Percentiles rank a stretch among this genome's conserved stretches.
These are phyloP conservation scores for Ogataea thermomethanolica DNA, from an alignment of 805 yeast genomes.

Conservation along the genomic window DNA sequence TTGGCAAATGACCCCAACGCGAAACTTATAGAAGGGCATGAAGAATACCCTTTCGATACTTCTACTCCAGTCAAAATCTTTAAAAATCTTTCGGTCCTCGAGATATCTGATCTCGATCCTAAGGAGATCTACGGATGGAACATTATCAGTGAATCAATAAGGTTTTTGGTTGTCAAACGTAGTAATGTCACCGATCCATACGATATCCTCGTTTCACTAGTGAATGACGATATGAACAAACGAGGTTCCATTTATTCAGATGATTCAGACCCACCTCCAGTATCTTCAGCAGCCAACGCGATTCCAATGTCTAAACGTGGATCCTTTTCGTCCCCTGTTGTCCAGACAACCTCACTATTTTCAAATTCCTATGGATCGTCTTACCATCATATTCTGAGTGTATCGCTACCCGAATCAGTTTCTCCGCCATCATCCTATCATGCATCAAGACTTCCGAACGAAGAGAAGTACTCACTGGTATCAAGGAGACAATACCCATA, in stretches of 20 bases:
- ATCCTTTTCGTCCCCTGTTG: constrained; percentile 21
- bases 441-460: constrained; percentile 15
- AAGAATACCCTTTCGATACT: constrained; percentile 70
- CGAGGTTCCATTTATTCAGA: constrained; percentile 28
- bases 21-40: constrained; percentile 55
- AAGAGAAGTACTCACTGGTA: constrained; percentile 14
- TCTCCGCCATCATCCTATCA: constrained; percentile 20
- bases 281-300: constrained; percentile 17
- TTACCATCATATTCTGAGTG: constrained; percentile 25
- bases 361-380: constrained; percentile 21
- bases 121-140: constrained; percentile 69
- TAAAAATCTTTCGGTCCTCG: constrained; percentile 60
- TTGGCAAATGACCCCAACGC: constrained; percentile 59
- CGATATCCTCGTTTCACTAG: constrained; percentile 50
- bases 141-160: constrained; percentile 47
- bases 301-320: constrained; percentile 21
- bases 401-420: constrained; percentile 25
- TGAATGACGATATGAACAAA: constrained; percentile 44
- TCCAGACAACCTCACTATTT: constrained; percentile 7
- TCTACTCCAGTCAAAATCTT: constrained; percentile 61
- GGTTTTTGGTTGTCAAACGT: constrained; percentile 52
- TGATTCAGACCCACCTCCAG: constrained; percentile 18
- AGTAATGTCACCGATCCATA: constrained; percentile 48
- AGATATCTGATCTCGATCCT: constrained; percentile 57
- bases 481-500: constrained; percentile 28